Evolutionary conservation across 1,284 basidiomycete genomes (phyloP).

Genomic region (Malassezia obtusa): DNA sequence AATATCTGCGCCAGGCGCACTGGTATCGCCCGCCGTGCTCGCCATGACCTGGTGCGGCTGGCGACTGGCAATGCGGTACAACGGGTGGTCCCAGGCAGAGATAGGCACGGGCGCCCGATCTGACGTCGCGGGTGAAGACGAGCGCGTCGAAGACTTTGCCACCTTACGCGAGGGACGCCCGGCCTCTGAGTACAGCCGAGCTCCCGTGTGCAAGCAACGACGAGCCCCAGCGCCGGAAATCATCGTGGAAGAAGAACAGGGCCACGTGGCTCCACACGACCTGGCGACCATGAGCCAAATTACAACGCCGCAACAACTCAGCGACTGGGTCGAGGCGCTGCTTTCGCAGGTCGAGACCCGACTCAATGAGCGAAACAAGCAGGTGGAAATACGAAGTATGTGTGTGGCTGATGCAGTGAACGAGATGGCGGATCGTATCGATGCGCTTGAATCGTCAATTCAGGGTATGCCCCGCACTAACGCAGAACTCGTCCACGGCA

Average conservation of each 20-base stretch:
- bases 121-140: not conserved
- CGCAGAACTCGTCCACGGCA: slow-evolving; percentile 14
- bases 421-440: slow-evolving; percentile 43
- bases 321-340: slow-evolving; percentile 44
- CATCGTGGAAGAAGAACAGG: not conserved
- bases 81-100: slow-evolving; percentile 6
- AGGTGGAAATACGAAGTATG: slow-evolving; percentile 38
- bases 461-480: slow-evolving; percentile 25
- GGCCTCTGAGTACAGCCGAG: not conserved
- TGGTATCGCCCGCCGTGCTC: not conserved
- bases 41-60: not conserved
- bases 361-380: slow-evolving; percentile 34
- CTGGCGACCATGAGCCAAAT: slow-evolving; percentile 19
- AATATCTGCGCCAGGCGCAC: not conserved
- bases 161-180: not conserved
- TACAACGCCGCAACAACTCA: slow-evolving; percentile 39
- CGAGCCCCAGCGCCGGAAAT: not conserved
- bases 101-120: not conserved
- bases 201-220: not conserved
- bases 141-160: not conserved
- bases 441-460: slow-evolving; percentile 39
- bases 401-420: slow-evolving; percentile 26
- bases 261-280: not conserved
- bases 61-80: slow-evolving; percentile 9
- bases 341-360: slow-evolving; percentile 34